Percentiles rank a stretch among this genome's conserved stretches.
Conservation (phyloP, 2,329 filamentous ascomycete species). For the Hypocreales sp. region DNA sequence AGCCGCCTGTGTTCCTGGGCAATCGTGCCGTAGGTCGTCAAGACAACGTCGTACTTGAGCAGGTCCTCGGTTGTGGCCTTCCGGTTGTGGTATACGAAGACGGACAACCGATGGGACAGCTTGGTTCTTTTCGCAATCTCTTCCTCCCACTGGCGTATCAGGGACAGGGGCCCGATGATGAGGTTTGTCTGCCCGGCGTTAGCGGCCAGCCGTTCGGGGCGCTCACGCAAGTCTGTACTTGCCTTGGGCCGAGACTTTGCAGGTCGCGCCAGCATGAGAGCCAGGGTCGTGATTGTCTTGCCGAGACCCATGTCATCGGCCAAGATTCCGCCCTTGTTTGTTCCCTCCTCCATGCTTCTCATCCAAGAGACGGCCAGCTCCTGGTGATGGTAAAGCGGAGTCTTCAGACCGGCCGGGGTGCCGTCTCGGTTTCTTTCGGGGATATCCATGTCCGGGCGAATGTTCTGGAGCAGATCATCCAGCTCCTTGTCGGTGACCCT, state of each 20-base stretch:
- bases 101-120: conserved; percentile 38
- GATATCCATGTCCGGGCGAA: conserved; percentile 55
- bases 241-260: conserved; percentile 28
- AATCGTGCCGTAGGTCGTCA: conserved; percentile 79
- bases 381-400: conserved; percentile 66
- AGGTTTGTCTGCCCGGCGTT: conserved; percentile 52
- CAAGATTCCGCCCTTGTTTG: conserved; percentile 75
- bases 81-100: conserved; percentile 58
- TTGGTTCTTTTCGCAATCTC: conserved; percentile 62
- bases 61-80: conserved; percentile 46
- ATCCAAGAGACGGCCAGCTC: conserved; percentile 74
- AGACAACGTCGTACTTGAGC: conserved; percentile 55
- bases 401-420: conserved; percentile 54
- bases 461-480: conserved; percentile 54
- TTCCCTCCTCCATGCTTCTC: conserved; percentile 59
- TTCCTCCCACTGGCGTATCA: conserved; percentile 72
- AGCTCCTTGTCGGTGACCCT: conserved; percentile 44
- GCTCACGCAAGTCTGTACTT: conserved; percentile 27
- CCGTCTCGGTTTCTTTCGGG: conserved; percentile 45
- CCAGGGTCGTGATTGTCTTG: conserved; percentile 74
- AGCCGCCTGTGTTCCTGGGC: conserved; percentile 44
- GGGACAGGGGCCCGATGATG: conserved; percentile 64
- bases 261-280: conserved; percentile 57
- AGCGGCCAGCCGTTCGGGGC: conserved; percentile 4
- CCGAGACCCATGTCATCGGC: conserved; percentile 91